A percentile compares a stretch with the other conserved stretches of the same genome.
Conservation (phyloP, 345 rosid genomes). For the Acer saccharum region DNA sequence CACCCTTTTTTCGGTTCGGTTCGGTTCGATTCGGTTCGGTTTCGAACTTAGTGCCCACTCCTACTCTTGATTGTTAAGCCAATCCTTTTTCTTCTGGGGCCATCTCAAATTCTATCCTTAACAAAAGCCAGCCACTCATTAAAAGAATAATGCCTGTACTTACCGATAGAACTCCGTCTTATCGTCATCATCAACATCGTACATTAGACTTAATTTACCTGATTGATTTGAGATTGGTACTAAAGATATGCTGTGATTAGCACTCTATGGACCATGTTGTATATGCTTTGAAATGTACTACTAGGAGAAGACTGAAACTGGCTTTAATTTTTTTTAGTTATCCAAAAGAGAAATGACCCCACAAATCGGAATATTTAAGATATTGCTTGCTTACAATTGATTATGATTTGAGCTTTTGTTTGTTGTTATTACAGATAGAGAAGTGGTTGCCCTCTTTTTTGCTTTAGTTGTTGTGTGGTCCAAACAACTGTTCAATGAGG, state of each 20-base stretch:
- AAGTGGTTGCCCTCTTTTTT: not conserved
- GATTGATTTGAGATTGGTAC: not conserved
- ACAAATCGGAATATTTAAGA: slow-evolving; percentile 48
- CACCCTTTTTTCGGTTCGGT: too few species aligned
- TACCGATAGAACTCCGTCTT: slow-evolving; percentile 5
- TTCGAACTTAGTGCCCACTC: too few species aligned
- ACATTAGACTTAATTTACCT: slow-evolving; percentile 9
- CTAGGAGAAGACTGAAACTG: not conserved
- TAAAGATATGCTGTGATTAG: not conserved
- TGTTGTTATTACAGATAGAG: slow-evolving; percentile 8
- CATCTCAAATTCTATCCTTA: not conserved
- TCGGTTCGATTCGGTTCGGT: too few species aligned
- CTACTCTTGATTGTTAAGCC: not conserved
- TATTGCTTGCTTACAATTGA: slow-evolving; percentile 21
- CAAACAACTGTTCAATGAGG: slow-evolving; percentile 7
- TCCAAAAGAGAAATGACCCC: slow-evolving; percentile 22
- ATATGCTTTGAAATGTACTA: not conserved
- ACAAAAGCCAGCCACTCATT: slow-evolving; percentile 34
- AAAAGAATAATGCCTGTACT: slow-evolving; percentile 29
- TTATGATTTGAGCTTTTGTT: slow-evolving; percentile 24
- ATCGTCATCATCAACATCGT: slow-evolving; percentile 11
- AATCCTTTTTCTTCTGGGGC: not conserved
- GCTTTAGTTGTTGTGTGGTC: slow-evolving; percentile 23
- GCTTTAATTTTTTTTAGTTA: not conserved
- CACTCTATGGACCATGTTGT: not conserved